phyloP scores from a whole-genome alignment of 2,329 filamentous ascomycete genomes.

The Monilinia polystroma region DNA sequence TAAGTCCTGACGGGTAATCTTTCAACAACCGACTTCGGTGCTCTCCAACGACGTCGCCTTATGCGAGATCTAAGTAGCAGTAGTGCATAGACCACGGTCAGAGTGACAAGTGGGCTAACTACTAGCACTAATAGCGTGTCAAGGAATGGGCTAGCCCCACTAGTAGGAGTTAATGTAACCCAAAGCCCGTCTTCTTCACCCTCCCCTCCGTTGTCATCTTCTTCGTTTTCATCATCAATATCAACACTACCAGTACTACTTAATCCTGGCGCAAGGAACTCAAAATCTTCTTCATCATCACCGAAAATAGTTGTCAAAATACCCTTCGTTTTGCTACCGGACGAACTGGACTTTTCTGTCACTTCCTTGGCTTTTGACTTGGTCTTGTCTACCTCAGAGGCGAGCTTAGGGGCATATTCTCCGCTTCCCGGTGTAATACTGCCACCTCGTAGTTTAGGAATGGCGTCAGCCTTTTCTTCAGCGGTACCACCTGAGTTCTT shows the following conservation, averaged over 20 bases:
- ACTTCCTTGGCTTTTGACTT: constrained; percentile 34
- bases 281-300: constrained; percentile 45
- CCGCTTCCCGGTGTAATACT: constrained; percentile 72
- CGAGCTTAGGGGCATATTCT: constrained; percentile 53
- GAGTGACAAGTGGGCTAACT: constrained; percentile 85
- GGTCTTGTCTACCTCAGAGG: constrained; percentile 31
- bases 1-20: constrained; percentile 94
- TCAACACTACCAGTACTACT: constrained; percentile 25
- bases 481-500: constrained; percentile 36
- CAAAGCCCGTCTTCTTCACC: constrained; percentile 75
- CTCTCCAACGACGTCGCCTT: constrained; percentile 85
- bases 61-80: constrained; percentile 86
- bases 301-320: constrained; percentile 53
- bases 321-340: constrained; percentile 39
- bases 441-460: constrained; percentile 53
- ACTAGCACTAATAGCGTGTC: constrained; percentile 97
- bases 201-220: constrained; percentile 44
- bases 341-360: constrained; percentile 24
- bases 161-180: constrained; percentile 94
- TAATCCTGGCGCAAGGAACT: constrained; percentile 32
- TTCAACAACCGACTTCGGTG: constrained; percentile 95
- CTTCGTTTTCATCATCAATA: constrained; percentile 37
- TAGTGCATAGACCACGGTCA: constrained; percentile 89
- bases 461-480: constrained; percentile 38
- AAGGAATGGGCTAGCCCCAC: constrained; percentile 87